Conservation (phyloP, 805 yeast species). For the Ogataea naganishii region DNA sequence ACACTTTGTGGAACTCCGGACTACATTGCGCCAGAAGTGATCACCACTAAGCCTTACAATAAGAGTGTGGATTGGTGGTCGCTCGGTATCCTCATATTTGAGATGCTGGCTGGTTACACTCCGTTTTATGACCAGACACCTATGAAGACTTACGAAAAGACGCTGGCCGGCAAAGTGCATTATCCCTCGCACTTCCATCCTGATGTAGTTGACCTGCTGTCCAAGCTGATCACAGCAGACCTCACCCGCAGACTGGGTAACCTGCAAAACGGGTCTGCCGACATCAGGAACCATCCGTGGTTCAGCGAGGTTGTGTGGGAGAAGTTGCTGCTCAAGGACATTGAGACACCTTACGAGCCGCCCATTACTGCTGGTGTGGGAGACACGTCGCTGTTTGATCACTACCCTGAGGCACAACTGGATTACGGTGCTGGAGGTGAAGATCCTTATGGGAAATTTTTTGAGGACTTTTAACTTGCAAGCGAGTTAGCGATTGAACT, state of each 20-base stretch:
- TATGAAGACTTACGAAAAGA: conserved; percentile 55
- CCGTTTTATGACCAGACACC: conserved; percentile 59
- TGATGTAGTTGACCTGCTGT: conserved; percentile 42
- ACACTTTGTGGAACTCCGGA: conserved; percentile 60
- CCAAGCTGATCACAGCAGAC: conserved; percentile 44
- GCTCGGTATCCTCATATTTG: conserved; percentile 49
- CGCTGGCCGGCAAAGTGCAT: conserved; percentile 41
- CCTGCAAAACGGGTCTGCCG: conserved; percentile 48
- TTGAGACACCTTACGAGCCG: conserved; percentile 59
- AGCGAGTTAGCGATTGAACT: too few species aligned
- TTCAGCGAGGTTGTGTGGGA: conserved; percentile 57
- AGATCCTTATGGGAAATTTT: conserved; percentile 59
- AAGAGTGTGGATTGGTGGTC: conserved; percentile 64
- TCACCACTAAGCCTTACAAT: conserved; percentile 53
- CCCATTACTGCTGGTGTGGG: conserved; percentile 60
- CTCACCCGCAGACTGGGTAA: conserved; percentile 50
- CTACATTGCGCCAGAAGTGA: conserved; percentile 60
- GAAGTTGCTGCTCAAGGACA: conserved; percentile 42
- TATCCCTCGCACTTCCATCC: conserved; percentile 47
- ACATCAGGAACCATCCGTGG: conserved; percentile 50
- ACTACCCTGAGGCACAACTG: conserved; percentile 70
- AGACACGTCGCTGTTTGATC: conserved; percentile 54
- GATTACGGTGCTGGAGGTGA: conserved; percentile 75
- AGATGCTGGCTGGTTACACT: conserved; percentile 55
- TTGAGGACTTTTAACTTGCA: conserved; percentile 49